Evolutionary conservation across 192 early-diverging fungal genomes (phyloP).

Genomic region (Coemansia sp.): DNA sequence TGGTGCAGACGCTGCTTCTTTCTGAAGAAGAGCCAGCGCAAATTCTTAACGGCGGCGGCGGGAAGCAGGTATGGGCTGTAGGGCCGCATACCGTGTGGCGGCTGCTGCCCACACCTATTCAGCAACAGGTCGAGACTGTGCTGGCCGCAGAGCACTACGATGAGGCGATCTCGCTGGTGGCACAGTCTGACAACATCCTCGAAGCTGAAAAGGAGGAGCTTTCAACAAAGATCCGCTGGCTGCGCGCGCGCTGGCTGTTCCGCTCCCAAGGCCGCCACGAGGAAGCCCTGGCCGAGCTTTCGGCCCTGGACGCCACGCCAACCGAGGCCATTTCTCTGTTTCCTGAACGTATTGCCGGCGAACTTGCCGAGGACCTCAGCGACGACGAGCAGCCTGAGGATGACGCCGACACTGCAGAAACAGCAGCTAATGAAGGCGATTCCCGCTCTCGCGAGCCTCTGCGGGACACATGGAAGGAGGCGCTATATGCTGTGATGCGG

Average conservation of each 20-base stretch:
- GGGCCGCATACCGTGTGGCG: conserved; percentile 70
- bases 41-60: conserved; percentile 62
- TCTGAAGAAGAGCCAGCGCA: conserved; percentile 53
- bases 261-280: conserved; percentile 60
- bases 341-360: conserved; percentile 67
- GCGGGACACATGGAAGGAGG: conserved; percentile 43
- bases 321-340: conserved; percentile 68
- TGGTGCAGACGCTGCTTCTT: conserved; percentile 81
- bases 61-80: conserved; percentile 73
- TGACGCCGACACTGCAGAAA: neutral
- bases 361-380: conserved; percentile 49
- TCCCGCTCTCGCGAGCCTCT: conserved; percentile 4
- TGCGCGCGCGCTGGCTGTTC: conserved; percentile 73
- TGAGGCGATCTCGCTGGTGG: conserved; percentile 73
- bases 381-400: conserved; percentile 14
- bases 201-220: conserved; percentile 69
- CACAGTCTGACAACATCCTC: conserved; percentile 71
- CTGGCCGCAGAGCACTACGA: conserved; percentile 68
- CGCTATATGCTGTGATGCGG: conserved; percentile 67
- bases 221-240: conserved; percentile 60
- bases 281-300: conserved; percentile 63
- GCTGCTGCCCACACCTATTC: conserved; percentile 57
- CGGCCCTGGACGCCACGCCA: conserved; percentile 65
- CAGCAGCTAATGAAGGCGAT: neutral
- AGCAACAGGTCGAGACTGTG: conserved; percentile 68